Conservation (phyloP, 805 yeast genomes). For the Phaffomyces opuntiae region DNA sequence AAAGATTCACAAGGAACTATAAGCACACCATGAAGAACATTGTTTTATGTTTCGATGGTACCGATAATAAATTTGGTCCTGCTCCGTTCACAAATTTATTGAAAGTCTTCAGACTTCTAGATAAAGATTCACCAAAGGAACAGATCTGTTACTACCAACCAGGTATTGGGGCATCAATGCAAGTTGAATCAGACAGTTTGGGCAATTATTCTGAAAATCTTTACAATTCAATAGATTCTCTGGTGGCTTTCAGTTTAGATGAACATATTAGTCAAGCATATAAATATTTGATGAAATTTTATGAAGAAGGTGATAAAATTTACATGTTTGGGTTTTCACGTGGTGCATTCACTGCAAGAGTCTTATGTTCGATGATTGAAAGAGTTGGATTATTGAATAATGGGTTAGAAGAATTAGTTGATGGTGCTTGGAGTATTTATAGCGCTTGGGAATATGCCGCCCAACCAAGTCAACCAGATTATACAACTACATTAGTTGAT, state of each 20-base stretch:
- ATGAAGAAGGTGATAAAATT: conserved; percentile 43
- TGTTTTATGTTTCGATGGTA: conserved; percentile 58
- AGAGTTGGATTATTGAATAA: conserved; percentile 50
- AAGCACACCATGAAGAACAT: conserved; percentile 31
- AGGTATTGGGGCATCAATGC: conserved; percentile 52
- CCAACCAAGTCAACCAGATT: conserved; percentile 42
- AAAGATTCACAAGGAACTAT: too few relatives aligned
- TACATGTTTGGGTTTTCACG: conserved; percentile 56
- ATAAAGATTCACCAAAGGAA: conserved; percentile 30
- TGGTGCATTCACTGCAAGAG: conserved; percentile 62
- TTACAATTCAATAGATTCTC: conserved; percentile 31
- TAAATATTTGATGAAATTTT: conserved; percentile 41
- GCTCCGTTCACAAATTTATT: conserved; percentile 48
- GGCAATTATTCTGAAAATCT: conserved; percentile 16
- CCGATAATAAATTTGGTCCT: conserved; percentile 51
- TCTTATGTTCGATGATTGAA: conserved; percentile 59
- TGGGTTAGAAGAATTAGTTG: conserved; percentile 50
- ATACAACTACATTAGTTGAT: conserved; percentile 37
- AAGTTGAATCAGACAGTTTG: conserved; percentile 27
- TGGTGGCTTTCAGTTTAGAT: conserved; percentile 48
- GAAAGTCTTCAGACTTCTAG: conserved; percentile 44
- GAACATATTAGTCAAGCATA: conserved; percentile 54
- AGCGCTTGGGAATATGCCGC: conserved; percentile 53
- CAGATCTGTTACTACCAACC: conserved; percentile 64
- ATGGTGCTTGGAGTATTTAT: conserved; percentile 58